phyloP scores from a whole-genome alignment of 2,329 filamentous ascomycete species.

The Aschersonia sp. region DNA sequence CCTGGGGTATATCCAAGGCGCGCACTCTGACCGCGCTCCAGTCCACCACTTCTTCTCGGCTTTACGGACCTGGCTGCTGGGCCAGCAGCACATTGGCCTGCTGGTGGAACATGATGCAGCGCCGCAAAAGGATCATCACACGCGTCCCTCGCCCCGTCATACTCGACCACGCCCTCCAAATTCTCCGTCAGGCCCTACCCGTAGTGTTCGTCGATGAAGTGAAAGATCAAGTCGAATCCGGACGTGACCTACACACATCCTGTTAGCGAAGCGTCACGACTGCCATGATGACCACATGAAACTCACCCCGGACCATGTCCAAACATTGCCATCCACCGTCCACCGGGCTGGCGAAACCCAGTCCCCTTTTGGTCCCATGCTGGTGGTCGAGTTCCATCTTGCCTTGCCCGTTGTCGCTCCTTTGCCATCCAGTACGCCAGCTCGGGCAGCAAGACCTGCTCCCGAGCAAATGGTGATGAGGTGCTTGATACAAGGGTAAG shows the following conservation, averaged over 20 bases:
- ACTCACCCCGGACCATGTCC: conserved; percentile 43
- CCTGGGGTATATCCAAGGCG: too few relatives aligned
- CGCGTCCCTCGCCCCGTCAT: conserved; percentile 5
- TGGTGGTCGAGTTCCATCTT: conserved; percentile 31
- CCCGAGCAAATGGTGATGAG: conserved; percentile 56
- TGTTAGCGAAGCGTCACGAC: not conserved
- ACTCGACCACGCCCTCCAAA: conserved; percentile 5
- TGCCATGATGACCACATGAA: not conserved
- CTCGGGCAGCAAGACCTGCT: conserved; percentile 36
- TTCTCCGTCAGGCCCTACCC: not conserved
- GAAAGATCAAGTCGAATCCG: conserved; percentile 7
- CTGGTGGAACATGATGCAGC: conserved; percentile 3
- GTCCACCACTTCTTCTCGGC: not conserved
- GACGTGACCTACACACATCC: conserved; percentile 2
- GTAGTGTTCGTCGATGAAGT: conserved; percentile 7
- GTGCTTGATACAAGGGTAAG: conserved; percentile 33
- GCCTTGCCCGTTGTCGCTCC: conserved; percentile 52
- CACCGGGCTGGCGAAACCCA: conserved; percentile 49
- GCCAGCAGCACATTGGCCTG: conserved; percentile 1
- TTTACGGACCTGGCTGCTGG: not conserved
- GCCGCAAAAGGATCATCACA: conserved; percentile 9
- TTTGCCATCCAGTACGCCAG: conserved; percentile 44
- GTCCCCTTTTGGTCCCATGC: conserved; percentile 30
- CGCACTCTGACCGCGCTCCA: too few relatives aligned
- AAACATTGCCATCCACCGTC: conserved; percentile 50